These are phyloP conservation scores for Deuterostichococcus epilithicus DNA, from an alignment of 139 green algal genomes.

Conservation along the genomic window DNA sequence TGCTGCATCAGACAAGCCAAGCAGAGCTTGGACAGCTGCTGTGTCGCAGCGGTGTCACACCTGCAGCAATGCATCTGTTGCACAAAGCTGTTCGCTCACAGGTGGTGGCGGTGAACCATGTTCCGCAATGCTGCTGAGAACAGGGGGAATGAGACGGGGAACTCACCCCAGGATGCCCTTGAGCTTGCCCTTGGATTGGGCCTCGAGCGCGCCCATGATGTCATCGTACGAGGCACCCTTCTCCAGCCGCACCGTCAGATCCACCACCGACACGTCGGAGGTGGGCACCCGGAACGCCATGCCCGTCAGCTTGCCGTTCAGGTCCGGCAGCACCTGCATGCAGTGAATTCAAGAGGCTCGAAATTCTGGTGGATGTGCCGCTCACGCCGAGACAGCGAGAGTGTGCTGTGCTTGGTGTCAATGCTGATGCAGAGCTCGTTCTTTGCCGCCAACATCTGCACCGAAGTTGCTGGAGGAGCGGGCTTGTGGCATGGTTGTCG, in stretches of 20 bases:
- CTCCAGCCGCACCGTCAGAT: slow-evolving; percentile 86
- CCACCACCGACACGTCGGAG: slow-evolving; percentile 93
- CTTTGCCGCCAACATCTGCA: no score
- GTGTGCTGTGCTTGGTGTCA: neutral
- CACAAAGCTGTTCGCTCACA: no score
- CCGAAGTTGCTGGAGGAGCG: no score
- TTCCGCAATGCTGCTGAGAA: no score
- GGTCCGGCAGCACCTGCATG: slow-evolving; percentile 82
- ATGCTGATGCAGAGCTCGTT: no score
- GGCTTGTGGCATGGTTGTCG: no score
- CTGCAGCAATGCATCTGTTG: no score
- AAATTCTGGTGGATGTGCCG: neutral
- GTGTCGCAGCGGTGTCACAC: no score
- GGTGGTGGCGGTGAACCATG: no score
- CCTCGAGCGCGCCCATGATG: slow-evolving; percentile 85
- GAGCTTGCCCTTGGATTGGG: slow-evolving; percentile 63
- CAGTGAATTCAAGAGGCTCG: no score
- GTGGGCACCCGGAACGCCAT: slow-evolving; percentile 98
- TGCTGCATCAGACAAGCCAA: neutral
- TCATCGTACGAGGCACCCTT: slow-evolving; percentile 90
- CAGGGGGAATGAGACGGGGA: no score
- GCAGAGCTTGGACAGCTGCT: neutral
- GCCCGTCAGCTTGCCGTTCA: slow-evolving; percentile 98
- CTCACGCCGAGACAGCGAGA: neutral
- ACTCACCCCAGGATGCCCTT: slow-evolving; percentile 81